phyloP scores from a whole-genome alignment of 2,329 filamentous ascomycete species.

The Aspergillus neotritici region DNA sequence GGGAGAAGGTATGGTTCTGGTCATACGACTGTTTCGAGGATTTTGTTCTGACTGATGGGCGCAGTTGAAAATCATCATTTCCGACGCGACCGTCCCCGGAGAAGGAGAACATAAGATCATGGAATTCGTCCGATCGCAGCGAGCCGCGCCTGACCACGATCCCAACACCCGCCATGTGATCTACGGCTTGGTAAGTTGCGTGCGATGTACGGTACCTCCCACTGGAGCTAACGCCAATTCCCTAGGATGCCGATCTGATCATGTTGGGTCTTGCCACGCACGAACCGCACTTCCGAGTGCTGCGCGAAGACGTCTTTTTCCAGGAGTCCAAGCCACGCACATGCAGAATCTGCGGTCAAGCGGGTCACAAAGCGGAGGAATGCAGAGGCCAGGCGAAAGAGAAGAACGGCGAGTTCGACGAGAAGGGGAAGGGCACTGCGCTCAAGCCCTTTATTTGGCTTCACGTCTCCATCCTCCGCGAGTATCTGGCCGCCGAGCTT shows the following conservation, averaged over 20 bases:
- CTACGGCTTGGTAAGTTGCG: slow-evolving; percentile 63
- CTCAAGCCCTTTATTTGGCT: slow-evolving; percentile 98
- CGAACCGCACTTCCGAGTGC: slow-evolving; percentile 91
- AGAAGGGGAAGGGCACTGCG: slow-evolving; percentile 64
- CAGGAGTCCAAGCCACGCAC: slow-evolving; percentile 76
- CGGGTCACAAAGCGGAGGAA: slow-evolving; percentile 80
- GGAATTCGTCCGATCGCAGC: slow-evolving; percentile 93
- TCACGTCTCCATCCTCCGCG: slow-evolving; percentile 82
- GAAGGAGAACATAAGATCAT: slow-evolving; percentile 99
- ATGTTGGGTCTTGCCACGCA: slow-evolving; percentile 97
- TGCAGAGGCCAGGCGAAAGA: slow-evolving; percentile 75
- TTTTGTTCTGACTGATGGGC: slow-evolving; percentile 17
- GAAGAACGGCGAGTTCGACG: slow-evolving; percentile 72
- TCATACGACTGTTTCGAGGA: neutral
- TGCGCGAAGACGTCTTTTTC: slow-evolving; percentile 94
- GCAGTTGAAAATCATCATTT: slow-evolving; percentile 90
- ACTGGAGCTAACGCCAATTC: neutral
- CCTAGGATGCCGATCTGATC: slow-evolving; percentile 83
- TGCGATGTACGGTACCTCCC: neutral
- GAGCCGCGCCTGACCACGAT: slow-evolving; percentile 82
- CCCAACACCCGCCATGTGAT: slow-evolving; percentile 98
- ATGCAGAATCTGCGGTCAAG: slow-evolving; percentile 86
- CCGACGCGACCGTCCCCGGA: slow-evolving; percentile 92
- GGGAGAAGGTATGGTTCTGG: slow-evolving; percentile 61
- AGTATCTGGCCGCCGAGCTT: slow-evolving; percentile 89